Base-by-base conservation (phyloP, 371 early-diverging fungal genomes). In the Mortierella sp. region DNA sequence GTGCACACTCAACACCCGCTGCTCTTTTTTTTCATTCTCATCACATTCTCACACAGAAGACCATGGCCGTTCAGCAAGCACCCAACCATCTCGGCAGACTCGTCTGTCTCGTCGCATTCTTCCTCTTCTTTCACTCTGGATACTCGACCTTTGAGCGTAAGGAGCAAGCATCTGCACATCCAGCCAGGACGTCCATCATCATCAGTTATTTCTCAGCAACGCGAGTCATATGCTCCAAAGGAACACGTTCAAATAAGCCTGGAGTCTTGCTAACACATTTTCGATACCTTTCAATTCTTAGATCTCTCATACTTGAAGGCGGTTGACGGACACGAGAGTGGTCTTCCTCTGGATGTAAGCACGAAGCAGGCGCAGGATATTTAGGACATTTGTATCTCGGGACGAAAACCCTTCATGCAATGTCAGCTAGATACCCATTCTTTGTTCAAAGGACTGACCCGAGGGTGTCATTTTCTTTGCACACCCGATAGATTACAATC, bases 91-190 rank as follows among this genome's bases (percentile, higher is more conserved):
- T 84, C 72, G 94, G 93, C 73, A 88, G 90, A 69, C 31, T 91
- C 46, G 67, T 92, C 48, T 91, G 90, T 61, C 75, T 92, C 40
- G 16, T 93, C 51, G 92, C 91, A 44, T 89, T 92, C 13, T 53
- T 93, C 2, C 83, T 93, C 53, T 87, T 94, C 34, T 86, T 90
- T 53, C 94, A 94, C 80, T 91, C 94, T 14, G 92, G 93, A 37
- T 94, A 91, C 79, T 94, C 94, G 31, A 93, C 93, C 34, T 94
- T 93, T 88, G 93, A 94, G 86, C 94, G 94, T 93, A 91, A 73
- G 88, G 76, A 57, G 24, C 16, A 34, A 19, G 3, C 61, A 34
- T 61, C 34, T 26, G 21, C 6, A 61, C 54, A 5, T n/a, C 16
- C 50, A 16, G 50, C 57, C 14, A 61, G 57, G 11, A 51, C 34